phyloP scores from a whole-genome alignment of 108 stramenopile genomes.

The Chaetoceros tenuissimus region DNA sequence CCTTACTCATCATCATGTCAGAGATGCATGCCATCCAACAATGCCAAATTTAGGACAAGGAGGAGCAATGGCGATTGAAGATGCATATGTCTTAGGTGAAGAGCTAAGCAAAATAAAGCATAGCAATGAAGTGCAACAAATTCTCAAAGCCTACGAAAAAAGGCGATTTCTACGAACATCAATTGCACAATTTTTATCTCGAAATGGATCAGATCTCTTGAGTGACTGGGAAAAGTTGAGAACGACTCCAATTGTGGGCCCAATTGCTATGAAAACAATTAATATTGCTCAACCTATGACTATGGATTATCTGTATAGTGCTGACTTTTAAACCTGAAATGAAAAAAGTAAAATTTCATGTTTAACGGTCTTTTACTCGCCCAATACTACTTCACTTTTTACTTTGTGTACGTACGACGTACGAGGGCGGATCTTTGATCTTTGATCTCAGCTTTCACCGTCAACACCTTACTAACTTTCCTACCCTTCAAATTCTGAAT shows the following conservation, averaged over 20 bases:
- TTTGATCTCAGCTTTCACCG: too few relatives aligned
- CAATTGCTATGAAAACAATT: constrained; percentile 2
- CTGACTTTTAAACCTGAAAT: constrained; percentile 2
- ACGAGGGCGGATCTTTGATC: too few relatives aligned
- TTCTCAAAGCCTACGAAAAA: neutral
- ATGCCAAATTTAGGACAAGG: constrained; percentile 19
- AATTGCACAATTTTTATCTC: neutral
- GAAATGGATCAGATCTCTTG: too few relatives aligned
- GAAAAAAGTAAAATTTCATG: too few relatives aligned
- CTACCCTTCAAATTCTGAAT: too few relatives aligned
- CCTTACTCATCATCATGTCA: too few relatives aligned
- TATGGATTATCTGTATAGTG: constrained; percentile 9
- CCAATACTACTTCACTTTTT: too few relatives aligned
- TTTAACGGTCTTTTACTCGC: too few relatives aligned
- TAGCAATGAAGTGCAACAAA: neutral
- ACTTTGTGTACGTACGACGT: too few relatives aligned
- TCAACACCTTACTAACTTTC: too few relatives aligned
- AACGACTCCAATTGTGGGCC: constrained; percentile 2
- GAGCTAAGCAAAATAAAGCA: neutral
- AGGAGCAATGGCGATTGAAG: constrained; percentile 15
- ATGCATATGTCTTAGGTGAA: constrained; percentile 7
- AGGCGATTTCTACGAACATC: constrained; percentile 2
- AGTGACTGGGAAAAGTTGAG: constrained; percentile 6
- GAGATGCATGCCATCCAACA: constrained; percentile 12
- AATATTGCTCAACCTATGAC: constrained; percentile 6